Evolutionary conservation across 305 asterid genomes (phyloP).

Genomic region (Fraxinus ornus): DNA sequence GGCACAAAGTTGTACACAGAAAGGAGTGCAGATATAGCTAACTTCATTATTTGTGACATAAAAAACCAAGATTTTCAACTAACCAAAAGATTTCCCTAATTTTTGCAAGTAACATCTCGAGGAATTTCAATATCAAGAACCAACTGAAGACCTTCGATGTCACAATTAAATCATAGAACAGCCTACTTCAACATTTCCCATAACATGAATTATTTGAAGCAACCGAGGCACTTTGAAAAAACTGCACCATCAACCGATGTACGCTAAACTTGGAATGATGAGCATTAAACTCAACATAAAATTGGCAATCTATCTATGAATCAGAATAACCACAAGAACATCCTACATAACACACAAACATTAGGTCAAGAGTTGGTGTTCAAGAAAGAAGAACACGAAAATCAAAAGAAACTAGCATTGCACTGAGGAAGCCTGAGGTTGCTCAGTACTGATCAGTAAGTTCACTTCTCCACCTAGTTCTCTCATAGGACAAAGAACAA

Average conservation of each 20-base stretch:
- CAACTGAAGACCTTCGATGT: neutral
- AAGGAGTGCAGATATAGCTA: neutral
- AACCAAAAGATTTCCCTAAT: neutral
- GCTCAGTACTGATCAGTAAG: neutral
- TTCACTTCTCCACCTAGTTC: neutral
- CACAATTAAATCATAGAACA: neutral
- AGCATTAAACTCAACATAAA: neutral
- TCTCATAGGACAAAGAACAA: neutral
- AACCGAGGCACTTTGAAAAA: neutral
- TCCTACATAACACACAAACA: neutral
- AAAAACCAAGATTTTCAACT: neutral
- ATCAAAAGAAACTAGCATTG: neutral
- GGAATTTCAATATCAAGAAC: neutral
- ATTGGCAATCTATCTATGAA: neutral
- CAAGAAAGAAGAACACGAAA: neutral
- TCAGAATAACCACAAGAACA: neutral
- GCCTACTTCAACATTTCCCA: neutral
- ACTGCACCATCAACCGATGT: neutral
- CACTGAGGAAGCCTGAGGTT: neutral
- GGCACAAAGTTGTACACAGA: neutral
- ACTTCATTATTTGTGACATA: neutral
- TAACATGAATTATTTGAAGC: neutral
- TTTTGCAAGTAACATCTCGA: neutral
- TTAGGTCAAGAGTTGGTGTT: neutral
- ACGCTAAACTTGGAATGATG: neutral